Conservation (phyloP, 805 yeast species). For the Myxozyma monticola region DNA sequence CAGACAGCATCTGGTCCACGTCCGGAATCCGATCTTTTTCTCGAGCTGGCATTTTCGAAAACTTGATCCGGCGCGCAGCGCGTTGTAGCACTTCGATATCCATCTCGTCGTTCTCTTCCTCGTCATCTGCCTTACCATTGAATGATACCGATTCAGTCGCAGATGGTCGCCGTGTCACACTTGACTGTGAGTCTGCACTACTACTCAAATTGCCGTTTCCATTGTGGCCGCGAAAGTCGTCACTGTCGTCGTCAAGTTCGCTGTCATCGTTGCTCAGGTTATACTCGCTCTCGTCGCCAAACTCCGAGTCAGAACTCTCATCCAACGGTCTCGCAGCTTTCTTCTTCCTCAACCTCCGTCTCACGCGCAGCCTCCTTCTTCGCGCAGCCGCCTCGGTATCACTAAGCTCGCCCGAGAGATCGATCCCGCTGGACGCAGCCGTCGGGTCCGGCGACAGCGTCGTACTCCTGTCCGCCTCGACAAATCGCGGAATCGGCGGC, state of each 20-base stretch:
- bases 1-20: constrained; percentile 22
- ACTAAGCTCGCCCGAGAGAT: neutral
- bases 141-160: neutral
- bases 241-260: constrained; percentile 34
- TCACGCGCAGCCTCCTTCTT: neutral
- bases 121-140: neutral
- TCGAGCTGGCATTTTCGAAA: constrained; percentile 31
- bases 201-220: neutral
- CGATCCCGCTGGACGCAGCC: neutral
- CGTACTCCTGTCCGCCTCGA: constrained; percentile 6
- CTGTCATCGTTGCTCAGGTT: constrained; percentile 15
- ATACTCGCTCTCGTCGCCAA: constrained; percentile 13
- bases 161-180: neutral
- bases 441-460: neutral
- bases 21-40: constrained; percentile 21
- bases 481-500: constrained; percentile 26
- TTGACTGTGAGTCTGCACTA: neutral
- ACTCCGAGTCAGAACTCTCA: constrained; percentile 18
- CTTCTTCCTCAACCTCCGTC: neutral
- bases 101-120: constrained; percentile 34
- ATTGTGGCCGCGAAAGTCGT: no score
- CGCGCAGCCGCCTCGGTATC: neutral
- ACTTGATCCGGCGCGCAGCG: constrained; percentile 39
- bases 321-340: neutral
- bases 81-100: constrained; percentile 44